Conservation (phyloP, 129 eudicot species). For the Rutidosis leptorrhynchoides region DNA sequence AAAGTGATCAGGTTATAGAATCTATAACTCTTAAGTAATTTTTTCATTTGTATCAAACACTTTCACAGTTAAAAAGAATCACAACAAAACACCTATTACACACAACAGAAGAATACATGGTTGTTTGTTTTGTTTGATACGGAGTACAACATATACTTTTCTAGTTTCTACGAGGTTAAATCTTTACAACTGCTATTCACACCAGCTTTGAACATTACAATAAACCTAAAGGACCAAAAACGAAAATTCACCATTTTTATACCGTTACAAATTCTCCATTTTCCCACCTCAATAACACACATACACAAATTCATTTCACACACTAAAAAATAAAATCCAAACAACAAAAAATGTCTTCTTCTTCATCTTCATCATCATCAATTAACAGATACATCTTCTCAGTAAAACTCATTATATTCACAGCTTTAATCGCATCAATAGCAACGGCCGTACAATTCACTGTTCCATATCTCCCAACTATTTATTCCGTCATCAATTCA, state of each 20-base stretch:
- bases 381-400: not conserved
- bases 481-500: constrained; percentile 35
- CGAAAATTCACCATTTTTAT: not conserved
- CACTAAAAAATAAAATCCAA: not conserved
- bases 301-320: not conserved
- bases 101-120: too few species aligned
- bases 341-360: not conserved
- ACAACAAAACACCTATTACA: too few species aligned
- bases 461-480: constrained; percentile 37
- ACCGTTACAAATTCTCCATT: not conserved
- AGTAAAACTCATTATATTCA: not conserved
- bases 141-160: not conserved
- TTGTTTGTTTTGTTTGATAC: too few species aligned
- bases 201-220: not conserved
- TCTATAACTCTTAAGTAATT: too few species aligned
- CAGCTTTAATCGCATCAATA: not conserved
- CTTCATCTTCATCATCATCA: not conserved
- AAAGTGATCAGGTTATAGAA: too few species aligned
- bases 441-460: constrained; percentile 18
- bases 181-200: not conserved
- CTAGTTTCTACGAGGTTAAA: not conserved
- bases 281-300: not conserved
- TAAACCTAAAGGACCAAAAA: not conserved
- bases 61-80: too few species aligned
- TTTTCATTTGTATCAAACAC: too few species aligned